Conservation (phyloP, 768 basidiomycete genomes). For the Mycena amicta region DNA sequence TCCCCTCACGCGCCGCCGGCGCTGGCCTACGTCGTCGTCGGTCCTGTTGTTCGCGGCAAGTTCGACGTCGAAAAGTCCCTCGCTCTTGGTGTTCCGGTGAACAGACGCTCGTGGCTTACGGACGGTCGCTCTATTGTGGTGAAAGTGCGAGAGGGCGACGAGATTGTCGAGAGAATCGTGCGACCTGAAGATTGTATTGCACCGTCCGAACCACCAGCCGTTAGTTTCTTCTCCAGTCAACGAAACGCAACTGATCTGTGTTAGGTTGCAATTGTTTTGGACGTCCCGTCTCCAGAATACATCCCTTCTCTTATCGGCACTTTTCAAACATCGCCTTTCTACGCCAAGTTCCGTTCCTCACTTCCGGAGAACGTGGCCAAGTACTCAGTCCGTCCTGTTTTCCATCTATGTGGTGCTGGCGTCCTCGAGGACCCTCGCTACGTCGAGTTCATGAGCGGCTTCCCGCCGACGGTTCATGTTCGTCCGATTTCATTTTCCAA, state of each 20-base stretch:
- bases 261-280: conserved; percentile 69
- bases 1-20: conserved; percentile 25
- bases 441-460: conserved; percentile 69
- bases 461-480: conserved; percentile 64
- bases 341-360: conserved; percentile 50
- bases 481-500: conserved; percentile 28
- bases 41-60: conserved; percentile 38
- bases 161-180: conserved; percentile 11
- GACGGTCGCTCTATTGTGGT: conserved; percentile 14
- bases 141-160: conserved; percentile 16
- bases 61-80: conserved; percentile 23
- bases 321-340: conserved; percentile 50
- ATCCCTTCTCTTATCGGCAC: conserved; percentile 53
- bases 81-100: conserved; percentile 18
- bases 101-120: conserved; percentile 18
- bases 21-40: conserved; percentile 37
- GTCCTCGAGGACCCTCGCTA: conserved; percentile 76
- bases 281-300: conserved; percentile 65
- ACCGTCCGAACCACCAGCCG: conserved; percentile 50
- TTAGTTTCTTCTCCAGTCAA: conserved; percentile 27
- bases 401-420: conserved; percentile 71
- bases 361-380: conserved; percentile 30
- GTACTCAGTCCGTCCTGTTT: conserved; percentile 54
- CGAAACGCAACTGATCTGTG: not conserved
- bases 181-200: conserved; percentile 18